phyloP scores from a whole-genome alignment of 352 stramenopile species.

The Pythium plurisporium region DNA sequence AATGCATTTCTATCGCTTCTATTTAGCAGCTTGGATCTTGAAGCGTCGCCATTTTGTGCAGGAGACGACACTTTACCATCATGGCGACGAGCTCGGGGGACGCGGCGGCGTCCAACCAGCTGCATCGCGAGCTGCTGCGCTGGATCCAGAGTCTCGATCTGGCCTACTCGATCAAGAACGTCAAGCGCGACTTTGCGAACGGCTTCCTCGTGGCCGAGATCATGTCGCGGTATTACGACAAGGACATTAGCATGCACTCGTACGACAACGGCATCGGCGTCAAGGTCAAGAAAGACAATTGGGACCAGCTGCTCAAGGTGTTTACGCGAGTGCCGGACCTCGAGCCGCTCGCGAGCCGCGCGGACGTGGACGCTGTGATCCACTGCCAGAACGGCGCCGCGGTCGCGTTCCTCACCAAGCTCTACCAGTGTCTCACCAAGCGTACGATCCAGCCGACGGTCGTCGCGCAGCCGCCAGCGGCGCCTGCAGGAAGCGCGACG shows the following conservation, averaged over 20 bases:
- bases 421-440: constrained; percentile 90
- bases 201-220: constrained; percentile 91
- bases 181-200: constrained; percentile 89
- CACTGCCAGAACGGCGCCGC: constrained; percentile 87
- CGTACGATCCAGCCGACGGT: constrained; percentile 71
- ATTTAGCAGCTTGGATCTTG: too few species aligned
- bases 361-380: constrained; percentile 82
- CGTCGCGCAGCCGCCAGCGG: background rate
- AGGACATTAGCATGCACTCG: constrained; percentile 91
- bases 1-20: background rate
- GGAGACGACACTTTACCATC: too few species aligned
- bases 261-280: constrained; percentile 91
- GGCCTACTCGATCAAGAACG: constrained; percentile 92
- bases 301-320: constrained; percentile 82
- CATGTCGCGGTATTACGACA: constrained; percentile 90
- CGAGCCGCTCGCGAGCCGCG: constrained; percentile 44
- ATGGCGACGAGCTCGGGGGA: too few species aligned
- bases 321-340: constrained; percentile 73
- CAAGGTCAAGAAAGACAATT: constrained; percentile 91
- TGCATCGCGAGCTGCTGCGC: constrained; percentile 86
- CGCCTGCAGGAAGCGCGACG: too few species aligned
- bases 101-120: constrained; percentile 46
- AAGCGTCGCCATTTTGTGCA: constrained; percentile 19
- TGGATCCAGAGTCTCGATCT: constrained; percentile 93
- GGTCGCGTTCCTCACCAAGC: constrained; percentile 79